A percentile compares a stretch with the other conserved stretches of the same genome.
phyloP scores from a whole-genome alignment of 495 filamentous ascomycete species.

The Annulohypoxylon nitens region DNA sequence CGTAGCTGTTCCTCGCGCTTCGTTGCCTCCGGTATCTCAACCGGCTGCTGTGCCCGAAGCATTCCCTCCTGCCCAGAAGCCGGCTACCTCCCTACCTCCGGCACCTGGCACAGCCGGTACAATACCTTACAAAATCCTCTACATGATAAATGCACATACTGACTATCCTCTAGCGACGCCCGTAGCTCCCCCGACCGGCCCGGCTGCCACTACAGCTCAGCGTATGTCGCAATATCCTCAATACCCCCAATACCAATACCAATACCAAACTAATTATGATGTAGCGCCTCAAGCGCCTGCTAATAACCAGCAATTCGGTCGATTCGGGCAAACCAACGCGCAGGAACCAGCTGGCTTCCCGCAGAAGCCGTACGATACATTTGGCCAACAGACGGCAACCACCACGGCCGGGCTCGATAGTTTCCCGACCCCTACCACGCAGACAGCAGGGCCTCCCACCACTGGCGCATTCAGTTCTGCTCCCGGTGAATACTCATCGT shows the following conservation, averaged over 20 bases:
- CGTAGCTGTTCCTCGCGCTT: slow-evolving; percentile 85
- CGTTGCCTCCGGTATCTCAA: slow-evolving; percentile 81
- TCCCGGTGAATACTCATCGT: slow-evolving; percentile 83
- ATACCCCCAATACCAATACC: slow-evolving; percentile 44
- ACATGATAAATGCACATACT: slow-evolving; percentile 38
- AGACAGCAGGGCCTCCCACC: slow-evolving; percentile 69
- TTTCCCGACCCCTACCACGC: slow-evolving; percentile 71
- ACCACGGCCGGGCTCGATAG: slow-evolving; percentile 60
- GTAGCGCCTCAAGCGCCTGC: slow-evolving; percentile 54
- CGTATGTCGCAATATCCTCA: slow-evolving; percentile 46
- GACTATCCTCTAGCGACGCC: slow-evolving; percentile 51
- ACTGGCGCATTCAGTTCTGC: slow-evolving; percentile 75
- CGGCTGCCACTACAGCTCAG: slow-evolving; percentile 50
- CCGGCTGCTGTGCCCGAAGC: slow-evolving; percentile 70
- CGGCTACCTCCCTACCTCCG: slow-evolving; percentile 71
- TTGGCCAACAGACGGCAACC: slow-evolving; percentile 75
- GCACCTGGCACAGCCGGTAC: slow-evolving; percentile 59
- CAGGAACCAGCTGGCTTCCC: slow-evolving; percentile 71
- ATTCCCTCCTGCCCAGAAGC: slow-evolving; percentile 71
- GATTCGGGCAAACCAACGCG: slow-evolving; percentile 71
- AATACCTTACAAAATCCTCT: slow-evolving; percentile 23
- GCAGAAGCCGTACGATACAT: slow-evolving; percentile 91
- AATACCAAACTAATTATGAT: slow-evolving; percentile 48
- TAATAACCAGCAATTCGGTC: slow-evolving; percentile 73
- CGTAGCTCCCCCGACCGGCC: slow-evolving; percentile 51